Evolutionary conservation across 805 yeast species (phyloP), one percentile per base, ranked within the genome.

Genomic region (Monosporozyma solicola): DNA sequence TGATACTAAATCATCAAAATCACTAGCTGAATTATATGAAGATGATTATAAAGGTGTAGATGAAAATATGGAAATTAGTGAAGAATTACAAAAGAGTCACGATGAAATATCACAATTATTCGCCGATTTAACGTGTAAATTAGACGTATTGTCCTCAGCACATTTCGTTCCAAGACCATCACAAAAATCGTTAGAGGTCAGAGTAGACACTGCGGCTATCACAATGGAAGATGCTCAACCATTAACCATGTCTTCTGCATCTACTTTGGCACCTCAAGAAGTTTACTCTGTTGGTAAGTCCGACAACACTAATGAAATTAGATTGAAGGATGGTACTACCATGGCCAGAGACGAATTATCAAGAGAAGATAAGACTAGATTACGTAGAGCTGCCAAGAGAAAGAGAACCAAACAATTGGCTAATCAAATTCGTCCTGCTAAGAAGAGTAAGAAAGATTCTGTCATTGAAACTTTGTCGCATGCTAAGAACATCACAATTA

Each of bases 221-320:
- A 65, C 84, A 1, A 87, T 92, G 96, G 99, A 92, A 71, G 98
- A 94, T 64, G 94, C 97, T 1, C 97, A 90, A 72, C 99, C 99
- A 49, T 75, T 88, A 54, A 83, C 90, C 39, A 76, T 87, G 72
- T 80, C 94, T 1, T 73, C 79, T 35, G 87, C 84, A 24, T 74
- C 84, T 13, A 80, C 86, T 49, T 76, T 94, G 61, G 99, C 99
- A 2, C 99, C 99, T 41, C 99, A 92, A 72, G 99, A 92, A 71
- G 76, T 94, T 8, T 94, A 84, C 70, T 80, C 76, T 65, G 67
- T 74, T 7, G 73, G 70, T 56, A 77, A 58, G 63, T 69, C 75
- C 13, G 73, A 72, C 48, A 73, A 75, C 49, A 72, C 75, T 13
- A 77, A 80, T 61, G 91, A 87, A 66, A 85, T 88, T 20, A 74